Conservation (phyloP, 164 flowering plant genomes). For the Vitis vinifera region ASM3070453v1 NC_081812.1:17529001-17529500, state of each 20-base stretch:
- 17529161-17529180: slow-evolving; percentile 50
- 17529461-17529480: slow-evolving; percentile 59
- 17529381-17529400: slow-evolving; percentile 53
- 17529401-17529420: slow-evolving; percentile 68
- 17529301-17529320: slow-evolving; percentile 52
- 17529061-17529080: slow-evolving; percentile 48
- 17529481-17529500: slow-evolving; percentile 63
- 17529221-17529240: slow-evolving; percentile 41
- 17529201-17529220: slow-evolving; percentile 57
- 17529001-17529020: slow-evolving; percentile 44
- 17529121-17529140: slow-evolving; percentile 60
- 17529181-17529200: slow-evolving; percentile 56
- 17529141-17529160: slow-evolving; percentile 39
- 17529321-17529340: slow-evolving; percentile 56
- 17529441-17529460: slow-evolving; percentile 37
- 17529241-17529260: slow-evolving; percentile 46
- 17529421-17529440: slow-evolving; percentile 57
- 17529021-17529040: slow-evolving; percentile 55
- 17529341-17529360: slow-evolving; percentile 57
- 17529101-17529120: slow-evolving; percentile 45
- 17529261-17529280: slow-evolving; percentile 49
- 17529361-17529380: slow-evolving; percentile 50
- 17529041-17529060: slow-evolving; percentile 60
- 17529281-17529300: slow-evolving; percentile 38
- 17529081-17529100: slow-evolving; percentile 58